These are phyloP conservation scores for Acacia crassicarpa DNA, from an alignment of 306 rosid genomes.

Conservation along the genomic window DNA sequence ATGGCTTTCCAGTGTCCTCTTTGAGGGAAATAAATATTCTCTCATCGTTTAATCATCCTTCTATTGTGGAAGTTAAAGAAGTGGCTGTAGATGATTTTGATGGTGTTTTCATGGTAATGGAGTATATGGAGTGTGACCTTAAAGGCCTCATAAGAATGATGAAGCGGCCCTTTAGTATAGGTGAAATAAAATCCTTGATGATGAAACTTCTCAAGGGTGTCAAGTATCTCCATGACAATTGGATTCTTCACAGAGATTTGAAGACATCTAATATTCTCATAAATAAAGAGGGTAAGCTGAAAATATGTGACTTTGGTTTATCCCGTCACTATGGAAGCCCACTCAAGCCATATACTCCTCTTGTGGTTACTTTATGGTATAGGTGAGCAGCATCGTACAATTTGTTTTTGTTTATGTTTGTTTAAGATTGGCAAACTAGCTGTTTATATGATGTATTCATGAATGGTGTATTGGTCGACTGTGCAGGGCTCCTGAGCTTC, in stretches of 20 bases:
- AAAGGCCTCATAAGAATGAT: constrained; percentile 61
- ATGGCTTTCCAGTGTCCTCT: constrained; percentile 83
- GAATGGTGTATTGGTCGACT: neutral
- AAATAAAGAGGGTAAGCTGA: constrained; percentile 74
- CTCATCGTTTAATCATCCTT: constrained; percentile 74
- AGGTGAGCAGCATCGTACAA: constrained; percentile 48
- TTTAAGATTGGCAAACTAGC: neutral
- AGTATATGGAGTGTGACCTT: constrained; percentile 83
- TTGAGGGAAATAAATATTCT: constrained; percentile 97
- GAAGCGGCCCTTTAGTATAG: constrained; percentile 70
- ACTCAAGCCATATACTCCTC: constrained; percentile 74
- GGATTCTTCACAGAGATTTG: constrained; percentile 95
- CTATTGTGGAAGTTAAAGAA: constrained; percentile 85
- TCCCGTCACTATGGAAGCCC: constrained; percentile 94
- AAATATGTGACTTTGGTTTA: constrained; percentile 93
- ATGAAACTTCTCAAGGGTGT: constrained; percentile 79
- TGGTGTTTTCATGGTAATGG: constrained; percentile 94
- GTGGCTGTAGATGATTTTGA: constrained; percentile 74
- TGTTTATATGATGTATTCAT: neutral
- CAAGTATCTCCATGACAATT: constrained; percentile 86
- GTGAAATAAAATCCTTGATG: constrained; percentile 80
- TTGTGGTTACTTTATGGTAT: constrained; percentile 96
- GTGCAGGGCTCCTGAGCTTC: constrained; percentile 89
- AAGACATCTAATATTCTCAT: constrained; percentile 86
- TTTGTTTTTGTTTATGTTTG: neutral